Evolutionary conservation across 169 alveolate species (phyloP).

Genomic region (Plasmodium knowlesi): DNA sequence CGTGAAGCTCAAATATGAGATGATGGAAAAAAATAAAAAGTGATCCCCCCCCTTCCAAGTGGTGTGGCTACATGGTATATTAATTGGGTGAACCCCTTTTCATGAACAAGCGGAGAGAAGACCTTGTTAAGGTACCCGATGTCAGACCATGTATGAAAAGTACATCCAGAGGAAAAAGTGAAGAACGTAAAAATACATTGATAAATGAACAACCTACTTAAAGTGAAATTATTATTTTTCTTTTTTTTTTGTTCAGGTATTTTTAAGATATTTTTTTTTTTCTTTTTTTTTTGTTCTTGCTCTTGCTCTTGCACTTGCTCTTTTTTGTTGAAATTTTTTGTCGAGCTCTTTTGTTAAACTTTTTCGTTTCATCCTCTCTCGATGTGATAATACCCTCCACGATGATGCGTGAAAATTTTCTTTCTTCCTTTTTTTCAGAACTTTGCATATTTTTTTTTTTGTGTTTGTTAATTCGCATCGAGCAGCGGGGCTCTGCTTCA

Average conservation of each 20-base stretch:
- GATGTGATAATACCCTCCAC: neutral
- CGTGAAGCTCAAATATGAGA: slow-evolving; percentile 64
- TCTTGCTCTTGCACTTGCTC: too few relatives aligned
- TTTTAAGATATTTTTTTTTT: neutral
- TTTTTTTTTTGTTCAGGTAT: neutral
- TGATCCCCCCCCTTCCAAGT: neutral
- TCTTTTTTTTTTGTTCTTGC: too few relatives aligned
- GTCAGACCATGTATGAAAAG: neutral
- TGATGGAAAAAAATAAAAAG: slow-evolving; percentile 63
- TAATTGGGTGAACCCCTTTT: neutral
- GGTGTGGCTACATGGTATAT: too few relatives aligned
- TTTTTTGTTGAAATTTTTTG: too few relatives aligned
- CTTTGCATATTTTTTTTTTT: neutral
- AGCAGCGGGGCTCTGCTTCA: neutral
- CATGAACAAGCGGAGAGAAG: neutral
- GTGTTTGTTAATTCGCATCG: neutral
- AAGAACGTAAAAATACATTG: neutral
- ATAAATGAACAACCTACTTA: neutral
- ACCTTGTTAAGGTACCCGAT: neutral
- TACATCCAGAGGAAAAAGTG: neutral
- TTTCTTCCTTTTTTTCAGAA: neutral
- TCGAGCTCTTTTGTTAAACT: neutral
- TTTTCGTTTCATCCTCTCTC: neutral
- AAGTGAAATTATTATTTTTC: neutral
- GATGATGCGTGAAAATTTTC: neutral